Conservation (phyloP, 148 eudicot species). For the Silene latifolia region DNA sequence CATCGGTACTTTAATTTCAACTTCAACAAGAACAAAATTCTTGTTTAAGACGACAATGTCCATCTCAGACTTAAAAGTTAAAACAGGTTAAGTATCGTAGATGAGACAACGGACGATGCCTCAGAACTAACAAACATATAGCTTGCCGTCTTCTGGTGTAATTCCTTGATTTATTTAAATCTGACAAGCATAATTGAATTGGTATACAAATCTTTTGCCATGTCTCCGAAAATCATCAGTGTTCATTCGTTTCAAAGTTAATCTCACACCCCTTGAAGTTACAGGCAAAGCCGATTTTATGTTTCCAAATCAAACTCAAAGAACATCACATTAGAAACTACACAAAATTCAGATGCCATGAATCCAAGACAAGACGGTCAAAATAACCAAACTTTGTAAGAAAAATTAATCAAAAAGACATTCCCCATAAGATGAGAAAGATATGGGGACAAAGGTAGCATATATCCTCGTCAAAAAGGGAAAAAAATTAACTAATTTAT, state of each 20-base stretch:
- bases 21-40: no score
- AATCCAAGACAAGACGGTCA: conserved; percentile 14
- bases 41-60: no score
- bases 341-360: conserved; percentile 28
- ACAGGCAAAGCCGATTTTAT: not conserved
- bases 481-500: conserved; percentile 18
- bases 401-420: not conserved
- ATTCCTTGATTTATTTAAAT: no score
- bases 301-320: not conserved
- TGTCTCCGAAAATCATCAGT: not conserved
- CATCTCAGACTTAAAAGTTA: no score
- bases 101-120: no score
- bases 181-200: no score
- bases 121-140: no score
- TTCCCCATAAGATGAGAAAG: conserved; percentile 23
- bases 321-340: conserved; percentile 2
- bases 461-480: not conserved
- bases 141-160: no score
- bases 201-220: not conserved
- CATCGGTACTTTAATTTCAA: no score
- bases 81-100: no score
- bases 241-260: not conserved
- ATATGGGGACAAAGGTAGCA: conserved; percentile 16
- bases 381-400: conserved; percentile 13
- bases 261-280: no score